phyloP scores from a whole-genome alignment of 2,329 filamentous ascomycete genomes.

The Pyrenophora seminiperda region DNA sequence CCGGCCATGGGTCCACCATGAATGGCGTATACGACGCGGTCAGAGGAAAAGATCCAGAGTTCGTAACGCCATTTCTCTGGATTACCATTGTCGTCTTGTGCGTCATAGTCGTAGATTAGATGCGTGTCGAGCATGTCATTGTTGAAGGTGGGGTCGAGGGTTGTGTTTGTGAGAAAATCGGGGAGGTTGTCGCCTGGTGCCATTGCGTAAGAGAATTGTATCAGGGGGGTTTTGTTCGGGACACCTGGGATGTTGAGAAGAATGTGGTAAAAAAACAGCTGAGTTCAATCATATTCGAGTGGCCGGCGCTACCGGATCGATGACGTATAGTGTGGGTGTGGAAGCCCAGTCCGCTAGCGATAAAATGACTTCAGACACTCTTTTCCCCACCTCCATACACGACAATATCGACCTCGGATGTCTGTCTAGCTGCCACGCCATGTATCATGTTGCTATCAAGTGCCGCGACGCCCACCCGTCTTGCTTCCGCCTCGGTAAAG shows the following conservation, averaged over 20 bases:
- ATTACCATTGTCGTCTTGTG: slow-evolving; percentile 54
- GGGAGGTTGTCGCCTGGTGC: slow-evolving; percentile 31
- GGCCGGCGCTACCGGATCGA: not conserved
- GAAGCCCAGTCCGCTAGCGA: no score
- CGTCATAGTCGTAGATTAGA: slow-evolving; percentile 63
- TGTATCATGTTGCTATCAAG: slow-evolving; percentile 17
- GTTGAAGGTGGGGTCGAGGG: slow-evolving; percentile 50
- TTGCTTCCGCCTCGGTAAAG: slow-evolving; percentile 53
- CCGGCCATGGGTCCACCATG: slow-evolving; percentile 62
- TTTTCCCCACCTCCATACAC: not conserved
- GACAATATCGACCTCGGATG: not conserved
- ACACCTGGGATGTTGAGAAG: not conserved
- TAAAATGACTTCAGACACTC: not conserved
- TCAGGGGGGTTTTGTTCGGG: not conserved
- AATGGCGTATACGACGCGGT: slow-evolving; percentile 62
- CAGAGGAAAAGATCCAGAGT: slow-evolving; percentile 64
- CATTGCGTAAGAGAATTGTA: slow-evolving; percentile 16
- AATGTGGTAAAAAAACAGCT: no score
- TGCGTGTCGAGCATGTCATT: slow-evolving; percentile 60
- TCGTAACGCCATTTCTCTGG: slow-evolving; percentile 66
- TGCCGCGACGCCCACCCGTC: slow-evolving; percentile 47
- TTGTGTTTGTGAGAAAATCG: slow-evolving; percentile 37
- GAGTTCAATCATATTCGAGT: no score
- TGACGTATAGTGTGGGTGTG: not conserved
- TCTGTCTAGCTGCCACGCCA: not conserved